A percentile compares a stretch with the other conserved stretches of the same genome.
phyloP scores from a whole-genome alignment of 2,329 filamentous ascomycete species.

The Ophiosphaerella korrae region DNA sequence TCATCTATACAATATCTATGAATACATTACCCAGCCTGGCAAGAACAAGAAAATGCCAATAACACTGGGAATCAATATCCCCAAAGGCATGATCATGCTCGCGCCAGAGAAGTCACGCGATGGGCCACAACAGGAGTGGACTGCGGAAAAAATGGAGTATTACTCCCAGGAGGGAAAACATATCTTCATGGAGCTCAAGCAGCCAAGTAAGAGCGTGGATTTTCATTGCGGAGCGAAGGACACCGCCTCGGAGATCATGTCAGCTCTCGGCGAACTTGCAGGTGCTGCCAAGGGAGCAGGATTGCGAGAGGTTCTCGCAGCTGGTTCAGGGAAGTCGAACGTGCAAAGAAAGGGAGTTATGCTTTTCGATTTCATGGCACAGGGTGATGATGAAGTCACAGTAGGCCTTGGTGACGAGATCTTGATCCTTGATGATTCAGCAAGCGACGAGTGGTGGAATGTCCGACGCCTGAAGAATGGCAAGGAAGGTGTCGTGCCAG shows the following conservation, averaged over 20 bases:
- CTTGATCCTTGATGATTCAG: conserved; percentile 82
- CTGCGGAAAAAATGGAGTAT: conserved; percentile 91
- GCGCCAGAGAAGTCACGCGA: conserved; percentile 83
- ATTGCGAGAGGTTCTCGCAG: conserved; percentile 82
- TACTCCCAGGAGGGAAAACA: conserved; percentile 98
- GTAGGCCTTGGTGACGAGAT: conserved; percentile 91
- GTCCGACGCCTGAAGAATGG: conserved; percentile 88
- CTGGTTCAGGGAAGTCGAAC: conserved; percentile 66
- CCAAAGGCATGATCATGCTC: conserved; percentile 86
- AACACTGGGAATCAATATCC: conserved; percentile 90
- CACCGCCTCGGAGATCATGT: conserved; percentile 91
- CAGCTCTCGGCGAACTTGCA: conserved; percentile 83
- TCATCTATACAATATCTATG: conserved; percentile 94
- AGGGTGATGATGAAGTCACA: conserved; percentile 94
- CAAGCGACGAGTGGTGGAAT: conserved; percentile 99
- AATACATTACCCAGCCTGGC: conserved; percentile 96
- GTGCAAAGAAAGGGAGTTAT: conserved; percentile 82
- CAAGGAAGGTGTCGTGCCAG: conserved; percentile 93
- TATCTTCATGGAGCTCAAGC: conserved; percentile 90
- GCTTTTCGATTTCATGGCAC: conserved; percentile 94
- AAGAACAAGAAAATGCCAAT: conserved; percentile 98
- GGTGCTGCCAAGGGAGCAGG: conserved; percentile 84
- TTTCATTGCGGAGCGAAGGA: conserved; percentile 98
- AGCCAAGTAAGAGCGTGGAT: conserved; percentile 92
- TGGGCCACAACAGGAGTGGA: conserved; percentile 89